Base-by-base conservation (phyloP, 257 asterid genomes). In the Parsonsia alboflavescens region DNA sequence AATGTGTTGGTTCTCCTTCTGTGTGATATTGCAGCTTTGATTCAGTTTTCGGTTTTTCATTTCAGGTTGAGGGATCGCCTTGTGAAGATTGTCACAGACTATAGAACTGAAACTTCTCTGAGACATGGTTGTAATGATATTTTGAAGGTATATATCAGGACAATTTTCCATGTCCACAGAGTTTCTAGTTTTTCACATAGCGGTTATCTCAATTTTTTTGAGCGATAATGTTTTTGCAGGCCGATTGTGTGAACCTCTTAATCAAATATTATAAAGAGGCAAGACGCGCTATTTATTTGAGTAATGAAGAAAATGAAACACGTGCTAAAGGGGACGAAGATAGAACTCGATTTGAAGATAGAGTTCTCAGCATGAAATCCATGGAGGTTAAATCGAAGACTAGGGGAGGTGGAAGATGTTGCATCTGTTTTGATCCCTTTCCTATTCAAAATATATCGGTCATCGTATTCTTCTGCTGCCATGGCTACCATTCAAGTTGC, bases 401-500 rank as follows among this genome's bases (percentile, higher is more conserved):
- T 71, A 86, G 93, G 79, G 93, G 93, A 5, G 92, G 96, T 45
- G 82, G 93, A 65, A 88, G 97, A 75, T 96, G 99, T 67, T 96
- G 99, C 91, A 86, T 96, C 85, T 96, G 99, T 68, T 96, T 96
- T 24, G 98, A 93, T 73, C 96, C 97, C 4, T 91, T 93, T 73
- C 78, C 96, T 64, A 85, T 96, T 50, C 98, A 87, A 36, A 86
- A 85, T 24, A 91, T 80, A 62, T 80, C 94, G 0, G 73, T 96
- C 46, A 83, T 88, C 15, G 88, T 84, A 71, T 96, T 96, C 95
- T 96, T 91, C 73, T 96, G 99, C 76, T 93, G 97, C 66, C 98
- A 96, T 54, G 92, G 93, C n/a, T 96, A 96, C 80, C 99, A 96
- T 69, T 84, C 85, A 78, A 82, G 90, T 0, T 93, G 99, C 80